These are phyloP conservation scores for Lactifluus rugatus DNA, from an alignment of 768 basidiomycete genomes.

Conservation along the genomic window DNA sequence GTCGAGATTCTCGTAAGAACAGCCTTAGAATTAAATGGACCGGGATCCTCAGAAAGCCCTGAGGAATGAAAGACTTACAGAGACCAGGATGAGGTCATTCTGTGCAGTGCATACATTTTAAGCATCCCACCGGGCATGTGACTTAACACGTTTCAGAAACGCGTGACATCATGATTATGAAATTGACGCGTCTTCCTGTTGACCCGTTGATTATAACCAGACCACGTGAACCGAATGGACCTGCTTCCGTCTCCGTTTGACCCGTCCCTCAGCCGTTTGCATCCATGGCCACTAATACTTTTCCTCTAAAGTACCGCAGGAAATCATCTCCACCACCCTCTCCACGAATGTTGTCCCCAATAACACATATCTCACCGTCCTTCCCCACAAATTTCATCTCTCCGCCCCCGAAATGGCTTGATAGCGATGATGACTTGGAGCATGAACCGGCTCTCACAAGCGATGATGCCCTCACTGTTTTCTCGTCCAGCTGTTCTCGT, in stretches of 20 bases:
- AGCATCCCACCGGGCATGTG: no score
- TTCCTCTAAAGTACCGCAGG: no score
- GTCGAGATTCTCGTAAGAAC: no score
- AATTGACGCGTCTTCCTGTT: neutral
- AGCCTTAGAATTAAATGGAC: no score
- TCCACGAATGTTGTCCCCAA: slow-evolving; percentile 8
- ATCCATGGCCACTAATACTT: neutral
- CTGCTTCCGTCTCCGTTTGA: neutral
- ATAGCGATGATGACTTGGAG: slow-evolving; percentile 17
- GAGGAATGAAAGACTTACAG: no score
- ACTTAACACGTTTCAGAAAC: no score
- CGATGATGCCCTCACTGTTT: slow-evolving; percentile 16
- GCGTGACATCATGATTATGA: neutral
- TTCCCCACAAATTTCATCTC: neutral
- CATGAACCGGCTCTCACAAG: slow-evolving; percentile 17
- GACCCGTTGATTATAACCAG: neutral
- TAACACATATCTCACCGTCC: no score
- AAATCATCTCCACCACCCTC: slow-evolving; percentile 6
- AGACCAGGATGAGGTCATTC: no score
- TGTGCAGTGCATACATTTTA: no score
- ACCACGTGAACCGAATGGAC: neutral
- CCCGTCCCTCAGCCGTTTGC: no score
- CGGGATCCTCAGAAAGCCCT: no score
- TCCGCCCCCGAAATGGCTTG: slow-evolving; percentile 6
- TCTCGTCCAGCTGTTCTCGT: slow-evolving; percentile 9